Conservation (phyloP, 106 monocot genomes). For the Apostasia ramifera region DNA sequence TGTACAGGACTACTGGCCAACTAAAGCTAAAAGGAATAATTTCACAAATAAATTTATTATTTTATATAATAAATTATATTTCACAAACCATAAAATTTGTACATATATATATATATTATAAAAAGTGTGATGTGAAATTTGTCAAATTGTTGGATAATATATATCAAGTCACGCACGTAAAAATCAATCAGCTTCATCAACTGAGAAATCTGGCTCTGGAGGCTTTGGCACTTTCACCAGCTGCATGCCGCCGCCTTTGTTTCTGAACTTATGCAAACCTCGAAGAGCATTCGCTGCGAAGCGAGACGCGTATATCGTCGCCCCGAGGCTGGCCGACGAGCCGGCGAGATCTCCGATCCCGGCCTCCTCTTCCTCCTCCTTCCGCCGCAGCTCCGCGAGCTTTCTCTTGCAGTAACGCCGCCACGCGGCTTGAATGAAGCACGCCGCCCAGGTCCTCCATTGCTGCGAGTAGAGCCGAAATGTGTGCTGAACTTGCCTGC, state of each 20-base stretch:
- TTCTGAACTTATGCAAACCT: slow-evolving; percentile 38
- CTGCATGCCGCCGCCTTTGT: slow-evolving; percentile 16
- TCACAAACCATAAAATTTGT: too few species aligned
- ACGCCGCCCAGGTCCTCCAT: slow-evolving; percentile 82
- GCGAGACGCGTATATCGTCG: slow-evolving; percentile 50
- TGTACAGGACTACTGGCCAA: too few species aligned
- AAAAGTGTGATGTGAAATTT: too few species aligned
- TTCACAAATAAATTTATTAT: too few species aligned
- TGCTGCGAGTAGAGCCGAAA: slow-evolving; percentile 78
- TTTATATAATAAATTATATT: too few species aligned
- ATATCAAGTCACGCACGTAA: too few species aligned
- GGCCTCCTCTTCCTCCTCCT: slow-evolving; percentile 16
- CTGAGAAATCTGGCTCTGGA: slow-evolving; percentile 57
- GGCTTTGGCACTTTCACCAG: slow-evolving; percentile 44
- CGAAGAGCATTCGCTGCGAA: slow-evolving; percentile 64
- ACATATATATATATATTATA: too few species aligned
- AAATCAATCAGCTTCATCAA: slow-evolving; percentile 18
- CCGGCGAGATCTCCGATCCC: neutral
- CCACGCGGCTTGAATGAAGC: slow-evolving; percentile 79
- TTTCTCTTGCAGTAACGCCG: slow-evolving; percentile 55
- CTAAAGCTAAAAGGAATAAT: too few species aligned
- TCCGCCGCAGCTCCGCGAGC: slow-evolving; percentile 28
- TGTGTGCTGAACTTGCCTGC: slow-evolving; percentile 69
- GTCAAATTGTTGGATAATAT: too few species aligned
- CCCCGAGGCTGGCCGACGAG: slow-evolving; percentile 31